A percentile compares a stretch with the other conserved stretches of the same genome.
These are phyloP conservation scores for Phytophthora foliorum DNA, from an alignment of 352 stramenopile species.

Conservation along the genomic window DNA sequence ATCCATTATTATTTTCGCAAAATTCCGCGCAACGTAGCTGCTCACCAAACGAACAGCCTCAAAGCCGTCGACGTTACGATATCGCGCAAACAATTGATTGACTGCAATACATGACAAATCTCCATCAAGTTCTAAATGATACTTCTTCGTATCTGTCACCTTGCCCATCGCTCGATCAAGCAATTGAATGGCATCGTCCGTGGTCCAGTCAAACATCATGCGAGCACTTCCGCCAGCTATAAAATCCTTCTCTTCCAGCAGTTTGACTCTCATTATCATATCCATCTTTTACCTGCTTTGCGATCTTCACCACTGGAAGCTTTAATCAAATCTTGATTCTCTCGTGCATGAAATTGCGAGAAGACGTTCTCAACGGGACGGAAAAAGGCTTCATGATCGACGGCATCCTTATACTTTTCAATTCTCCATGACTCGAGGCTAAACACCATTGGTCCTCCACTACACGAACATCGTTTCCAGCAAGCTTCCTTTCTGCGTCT, in stretches of 20 bases:
- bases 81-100: not conserved
- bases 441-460: slow-evolving; percentile 2
- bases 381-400: not conserved
- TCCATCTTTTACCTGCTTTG: not conserved
- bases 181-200: not conserved
- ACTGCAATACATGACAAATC: not conserved
- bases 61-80: not conserved
- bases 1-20: not conserved
- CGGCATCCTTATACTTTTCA: slow-evolving; percentile 7
- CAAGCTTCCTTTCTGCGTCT: not conserved
- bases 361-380: not conserved
- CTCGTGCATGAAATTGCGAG: not conserved
- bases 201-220: slow-evolving; percentile 6
- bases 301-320: not conserved
- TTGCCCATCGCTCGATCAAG: slow-evolving; percentile 1
- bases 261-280: not conserved
- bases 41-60: slow-evolving; percentile 4
- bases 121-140: not conserved
- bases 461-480: not conserved
- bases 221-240: slow-evolving; percentile 5
- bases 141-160: not conserved
- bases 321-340: not conserved
- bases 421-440: slow-evolving; percentile 3
- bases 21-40: slow-evolving; percentile 1
- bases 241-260: slow-evolving; percentile 19